Evolutionary conservation across 495 filamentous ascomycete genomes (phyloP).

Genomic region (Apiosordaria backusii): DNA sequence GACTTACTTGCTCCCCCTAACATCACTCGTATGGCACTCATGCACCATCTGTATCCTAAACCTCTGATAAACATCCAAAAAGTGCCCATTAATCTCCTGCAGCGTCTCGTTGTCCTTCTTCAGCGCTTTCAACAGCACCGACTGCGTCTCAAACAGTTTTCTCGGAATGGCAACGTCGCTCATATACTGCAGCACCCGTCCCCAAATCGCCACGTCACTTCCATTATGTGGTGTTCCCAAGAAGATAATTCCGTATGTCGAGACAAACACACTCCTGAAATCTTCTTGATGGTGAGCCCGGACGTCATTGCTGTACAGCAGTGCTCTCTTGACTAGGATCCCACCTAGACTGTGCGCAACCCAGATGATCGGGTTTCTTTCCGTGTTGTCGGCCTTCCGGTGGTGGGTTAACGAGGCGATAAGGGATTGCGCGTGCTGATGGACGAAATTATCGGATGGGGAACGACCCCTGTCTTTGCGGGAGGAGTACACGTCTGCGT

Average conservation of each 20-base stretch:
- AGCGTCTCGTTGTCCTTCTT: slow-evolving; percentile 75
- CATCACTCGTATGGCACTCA: slow-evolving; percentile 63
- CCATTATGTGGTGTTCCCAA: slow-evolving; percentile 86
- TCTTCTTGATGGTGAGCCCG: slow-evolving; percentile 65
- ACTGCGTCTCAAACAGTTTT: slow-evolving; percentile 66
- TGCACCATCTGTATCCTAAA: slow-evolving; percentile 68
- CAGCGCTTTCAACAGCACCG: slow-evolving; percentile 66
- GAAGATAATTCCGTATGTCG: slow-evolving; percentile 81
- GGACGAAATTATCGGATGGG: slow-evolving; percentile 66
- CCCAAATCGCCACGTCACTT: slow-evolving; percentile 74
- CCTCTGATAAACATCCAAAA: slow-evolving; percentile 66
- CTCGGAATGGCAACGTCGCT: slow-evolving; percentile 66
- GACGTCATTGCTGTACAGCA: slow-evolving; percentile 58
- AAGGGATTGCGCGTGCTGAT: slow-evolving; percentile 81
- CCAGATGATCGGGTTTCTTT: slow-evolving; percentile 73
- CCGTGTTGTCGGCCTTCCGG: slow-evolving; percentile 53
- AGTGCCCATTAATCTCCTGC: slow-evolving; percentile 74
- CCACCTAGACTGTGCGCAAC: slow-evolving; percentile 82
- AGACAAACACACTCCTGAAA: slow-evolving; percentile 73
- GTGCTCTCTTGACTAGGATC: slow-evolving; percentile 68
- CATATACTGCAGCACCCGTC: slow-evolving; percentile 67
- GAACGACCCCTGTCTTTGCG: slow-evolving; percentile 34
- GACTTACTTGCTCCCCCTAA: slow-evolving; percentile 54
- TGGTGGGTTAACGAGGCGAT: slow-evolving; percentile 54
- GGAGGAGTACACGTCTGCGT: slow-evolving; percentile 65